Evolutionary conservation across 2,329 filamentous ascomycete genomes (phyloP), one percentile per base, ranked within the genome.

Genomic region (Nothophoma quercina): DNA sequence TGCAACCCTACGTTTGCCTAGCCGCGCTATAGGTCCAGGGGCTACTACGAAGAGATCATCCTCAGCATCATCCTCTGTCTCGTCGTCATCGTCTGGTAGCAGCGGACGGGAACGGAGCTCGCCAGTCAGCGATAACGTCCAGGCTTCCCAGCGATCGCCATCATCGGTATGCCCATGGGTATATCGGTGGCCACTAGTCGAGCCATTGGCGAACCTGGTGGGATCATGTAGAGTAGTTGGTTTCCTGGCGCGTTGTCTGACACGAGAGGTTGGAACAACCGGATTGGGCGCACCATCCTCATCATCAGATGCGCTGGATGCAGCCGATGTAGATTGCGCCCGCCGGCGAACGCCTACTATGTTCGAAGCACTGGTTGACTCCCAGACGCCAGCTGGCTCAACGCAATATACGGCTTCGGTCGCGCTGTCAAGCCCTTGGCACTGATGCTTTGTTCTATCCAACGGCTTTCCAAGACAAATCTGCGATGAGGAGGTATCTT

Each of bases 1-100:
- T 0, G 85, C 89, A 3, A 90, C 80, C 42, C 86, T 88, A 36
- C 81, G 79, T 39, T 83, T 81, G 10, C 89, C 89, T 1, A 91
- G 75, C 44, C 78, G 78, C 2, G 80, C 78, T 50, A 88, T 83
- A 0, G 89, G 89, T 0, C 89, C 90, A 1, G 88, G 76, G 36
- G 81, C 80, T 2, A 83, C 83, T 18, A 91, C 85, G 38, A 90
- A 84, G 4, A 93, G 77, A 50, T 85, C 80, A 2, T 81, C 78
- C 26, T 63, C 61, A 16, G 56, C 56, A 5, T 47, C 36, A 2
- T 49, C 54, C 7, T 51, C 55, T 6, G 55, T 33, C 10, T 59
- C 58, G 2, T 65, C 54, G 16, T 51, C 18, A 18, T 64, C 48
- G 15, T 65, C 58, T 3, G 63, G 52, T 6, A 54, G 19, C n/a